phyloP scores from a whole-genome alignment of 2,329 filamentous ascomycete species.

The Botrytis hyacinthi region DNA sequence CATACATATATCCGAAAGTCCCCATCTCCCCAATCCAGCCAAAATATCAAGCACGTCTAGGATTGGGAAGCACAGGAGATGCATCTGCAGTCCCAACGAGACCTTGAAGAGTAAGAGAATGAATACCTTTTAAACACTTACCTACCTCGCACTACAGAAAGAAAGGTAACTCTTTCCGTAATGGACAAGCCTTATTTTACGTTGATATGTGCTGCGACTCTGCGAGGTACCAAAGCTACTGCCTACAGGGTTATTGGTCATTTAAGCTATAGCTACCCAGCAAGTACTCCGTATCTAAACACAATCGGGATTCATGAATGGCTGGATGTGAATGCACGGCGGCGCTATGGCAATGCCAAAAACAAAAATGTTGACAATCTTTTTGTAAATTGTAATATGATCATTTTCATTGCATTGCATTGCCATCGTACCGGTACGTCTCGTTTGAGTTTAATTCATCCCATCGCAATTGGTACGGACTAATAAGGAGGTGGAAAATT shows the following conservation, averaged over 20 bases:
- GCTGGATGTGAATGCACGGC: not conserved
- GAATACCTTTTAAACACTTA: not conserved
- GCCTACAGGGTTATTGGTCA: not conserved
- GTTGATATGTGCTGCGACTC: conserved; percentile 13
- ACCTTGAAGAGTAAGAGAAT: not conserved
- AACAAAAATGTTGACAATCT: too few relatives aligned
- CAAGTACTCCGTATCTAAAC: not conserved
- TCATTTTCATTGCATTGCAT: not conserved
- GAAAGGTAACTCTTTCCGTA: not conserved
- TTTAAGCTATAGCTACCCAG: conserved; percentile 2
- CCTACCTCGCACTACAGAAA: not conserved
- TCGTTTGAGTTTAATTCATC: not conserved
- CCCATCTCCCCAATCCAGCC: not conserved
- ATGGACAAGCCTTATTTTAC: not conserved
- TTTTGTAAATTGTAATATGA: not conserved
- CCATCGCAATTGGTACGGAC: not conserved
- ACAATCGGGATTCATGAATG: not conserved
- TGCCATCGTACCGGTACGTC: not conserved
- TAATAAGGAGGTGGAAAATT: not conserved
- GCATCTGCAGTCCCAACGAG: not conserved
- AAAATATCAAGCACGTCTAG: not conserved
- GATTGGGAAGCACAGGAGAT: not conserved
- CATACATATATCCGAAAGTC: not conserved
- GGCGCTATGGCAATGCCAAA: not conserved
- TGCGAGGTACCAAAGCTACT: conserved; percentile 14